Evolutionary conservation across 1,284 basidiomycete genomes (phyloP).

Genomic region (Polyporus tsugae): DNA sequence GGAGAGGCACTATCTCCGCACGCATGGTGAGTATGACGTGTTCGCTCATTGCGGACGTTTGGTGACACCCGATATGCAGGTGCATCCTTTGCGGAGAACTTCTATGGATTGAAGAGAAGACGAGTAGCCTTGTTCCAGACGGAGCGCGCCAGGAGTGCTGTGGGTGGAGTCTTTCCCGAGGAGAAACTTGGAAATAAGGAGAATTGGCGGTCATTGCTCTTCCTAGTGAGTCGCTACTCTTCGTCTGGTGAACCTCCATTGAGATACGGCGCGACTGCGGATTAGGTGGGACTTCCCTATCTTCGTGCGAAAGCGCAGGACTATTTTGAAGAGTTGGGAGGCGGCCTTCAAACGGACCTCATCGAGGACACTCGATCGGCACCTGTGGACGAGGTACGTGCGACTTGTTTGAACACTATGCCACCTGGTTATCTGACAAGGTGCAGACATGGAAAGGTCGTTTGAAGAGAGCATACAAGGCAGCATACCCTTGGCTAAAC

Average conservation of each 20-base stretch:
- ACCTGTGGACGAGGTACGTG: conserved; percentile 58
- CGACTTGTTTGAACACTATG: not conserved
- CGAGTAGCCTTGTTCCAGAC: conserved; percentile 75
- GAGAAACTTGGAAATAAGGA: conserved; percentile 72
- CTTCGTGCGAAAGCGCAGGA: conserved; percentile 89
- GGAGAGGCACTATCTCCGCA: conserved; percentile 90
- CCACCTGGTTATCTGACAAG: conserved; percentile 7
- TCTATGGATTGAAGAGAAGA: conserved; percentile 89
- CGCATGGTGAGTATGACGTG: conserved; percentile 66
- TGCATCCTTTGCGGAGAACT: conserved; percentile 92
- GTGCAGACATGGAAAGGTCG: conserved; percentile 54
- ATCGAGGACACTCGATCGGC: conserved; percentile 63
- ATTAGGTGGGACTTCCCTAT: conserved; percentile 90
- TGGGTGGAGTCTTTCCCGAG: conserved; percentile 67
- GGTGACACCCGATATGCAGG: conserved; percentile 50
- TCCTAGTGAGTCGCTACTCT: conserved; percentile 64
- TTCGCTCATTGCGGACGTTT: not conserved
- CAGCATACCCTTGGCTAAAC: conserved; percentile 85
- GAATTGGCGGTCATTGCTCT: conserved; percentile 77
- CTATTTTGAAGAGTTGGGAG: conserved; percentile 90
- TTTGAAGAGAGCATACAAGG: conserved; percentile 69
- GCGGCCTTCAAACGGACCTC: conserved; percentile 74
- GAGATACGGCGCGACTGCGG: not conserved
- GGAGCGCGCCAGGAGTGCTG: conserved; percentile 69
- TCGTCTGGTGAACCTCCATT: not conserved